These are phyloP conservation scores for Arxiozyma heterogenica DNA, from an alignment of 1,139 yeast species.

Conservation along the genomic window DNA sequence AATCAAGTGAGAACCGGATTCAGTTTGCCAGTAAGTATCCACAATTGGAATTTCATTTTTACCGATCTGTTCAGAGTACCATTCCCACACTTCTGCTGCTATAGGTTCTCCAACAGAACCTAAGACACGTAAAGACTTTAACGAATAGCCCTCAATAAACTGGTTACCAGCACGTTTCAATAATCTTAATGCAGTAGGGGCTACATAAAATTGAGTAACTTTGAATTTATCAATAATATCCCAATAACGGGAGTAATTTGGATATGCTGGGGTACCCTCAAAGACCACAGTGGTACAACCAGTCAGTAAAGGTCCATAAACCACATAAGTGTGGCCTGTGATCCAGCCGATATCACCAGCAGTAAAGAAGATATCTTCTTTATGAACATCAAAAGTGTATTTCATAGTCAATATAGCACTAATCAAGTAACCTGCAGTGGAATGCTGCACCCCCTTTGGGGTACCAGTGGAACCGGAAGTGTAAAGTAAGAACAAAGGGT, in stretches of 20 bases:
- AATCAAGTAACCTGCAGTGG: constrained; percentile 70
- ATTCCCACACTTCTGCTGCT: constrained; percentile 89
- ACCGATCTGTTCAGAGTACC: constrained; percentile 79
- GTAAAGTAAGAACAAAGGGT: constrained; percentile 85
- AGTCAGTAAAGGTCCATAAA: constrained; percentile 67
- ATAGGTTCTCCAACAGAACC: constrained; percentile 93
- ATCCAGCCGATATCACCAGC: constrained; percentile 91
- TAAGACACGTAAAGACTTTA: constrained; percentile 57
- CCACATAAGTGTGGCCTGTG: constrained; percentile 77
- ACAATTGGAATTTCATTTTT: constrained; percentile 63
- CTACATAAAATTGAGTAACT: constrained; percentile 78
- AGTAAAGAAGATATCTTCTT: constrained; percentile 63
- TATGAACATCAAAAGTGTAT: constrained; percentile 69
- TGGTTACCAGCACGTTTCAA: constrained; percentile 75
- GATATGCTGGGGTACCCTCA: constrained; percentile 84
- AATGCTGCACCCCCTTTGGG: constrained; percentile 93
- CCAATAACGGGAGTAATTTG: constrained; percentile 73
- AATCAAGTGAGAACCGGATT: constrained; percentile 66
- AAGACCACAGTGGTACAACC: constrained; percentile 79
- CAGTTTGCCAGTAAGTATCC: constrained; percentile 83
- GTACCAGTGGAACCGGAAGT: constrained; percentile 97
- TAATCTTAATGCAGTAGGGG: constrained; percentile 81
- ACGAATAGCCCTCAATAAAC: constrained; percentile 53
- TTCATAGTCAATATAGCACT: constrained; percentile 64
- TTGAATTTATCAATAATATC: constrained; percentile 69